Base-by-base conservation (phyloP, 208 protist genomes). In the Crithidia fasciculata region DNA sequence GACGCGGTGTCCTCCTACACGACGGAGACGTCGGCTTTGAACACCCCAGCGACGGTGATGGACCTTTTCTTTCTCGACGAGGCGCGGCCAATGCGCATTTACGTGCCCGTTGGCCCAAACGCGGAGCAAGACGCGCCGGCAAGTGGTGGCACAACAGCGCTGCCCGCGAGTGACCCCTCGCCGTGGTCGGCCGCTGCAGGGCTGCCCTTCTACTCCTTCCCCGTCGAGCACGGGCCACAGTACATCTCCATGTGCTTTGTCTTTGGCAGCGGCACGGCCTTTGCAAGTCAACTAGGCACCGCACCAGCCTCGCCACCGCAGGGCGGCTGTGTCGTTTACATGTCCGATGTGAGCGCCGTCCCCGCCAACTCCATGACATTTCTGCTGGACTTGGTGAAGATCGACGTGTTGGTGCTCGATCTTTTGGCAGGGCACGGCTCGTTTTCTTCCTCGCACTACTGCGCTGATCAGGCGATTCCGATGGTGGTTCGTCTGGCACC, bases 231-330 rank as follows among this genome's bases (percentile, higher is more conserved):
- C 71, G 91, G 91, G 9, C 73, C 59, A 13, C 78, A 71, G 45
- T 96, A 96, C 78, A 86, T 91, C 49, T 90, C 87, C n/a, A 82
- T 96, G 65, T 88, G 85, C 40, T 96, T 91, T 71, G 91, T 86
- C 28, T 96, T 96, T 85, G 91, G 91, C 39, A 70, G 64, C 52
- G 91, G 91, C 60, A 74, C 79, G 12, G 80, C 84, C 13, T 88
- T 93, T 74, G 80, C 78, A 49, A 95, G 85, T 59, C 62, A 36
- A 41, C 7, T 74, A 39, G 16, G 70, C 16, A 8, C 9, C 15
- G 7, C 47, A 19, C 12, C 39, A 58, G 39, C 44, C 28, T 59
- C 36, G 67, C 12, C 53, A 40, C 53, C 36, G 50, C 41, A 70
- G 13, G 44, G 77, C 18, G 90, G 72, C 57, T 94, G 91, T 63